Conservation (phyloP, 345 rosid species). For the Carallia brachiata region DNA sequence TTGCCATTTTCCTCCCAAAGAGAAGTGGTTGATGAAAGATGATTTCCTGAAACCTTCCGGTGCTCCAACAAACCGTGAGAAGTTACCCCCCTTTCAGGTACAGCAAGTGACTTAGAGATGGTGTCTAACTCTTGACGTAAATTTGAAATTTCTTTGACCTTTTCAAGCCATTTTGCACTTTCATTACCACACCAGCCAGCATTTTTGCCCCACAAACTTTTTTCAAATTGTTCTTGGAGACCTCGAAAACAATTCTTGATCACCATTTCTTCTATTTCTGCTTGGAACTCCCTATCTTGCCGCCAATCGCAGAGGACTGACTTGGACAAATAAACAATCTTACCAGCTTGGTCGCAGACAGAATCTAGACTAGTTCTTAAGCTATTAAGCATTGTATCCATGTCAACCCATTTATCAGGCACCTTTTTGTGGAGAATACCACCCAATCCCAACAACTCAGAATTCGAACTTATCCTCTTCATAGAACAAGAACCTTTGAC, state of each 20-base stretch:
- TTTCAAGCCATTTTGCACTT: slow-evolving; percentile 37
- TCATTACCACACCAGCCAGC: slow-evolving; percentile 28
- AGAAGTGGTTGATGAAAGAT: slow-evolving; percentile 36
- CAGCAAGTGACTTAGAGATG: slow-evolving; percentile 46
- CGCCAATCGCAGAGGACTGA: slow-evolving; percentile 44
- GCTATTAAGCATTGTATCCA: slow-evolving; percentile 19
- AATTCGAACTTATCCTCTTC: slow-evolving; percentile 32
- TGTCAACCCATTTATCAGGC: slow-evolving; percentile 28
- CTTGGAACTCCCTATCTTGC: slow-evolving; percentile 47
- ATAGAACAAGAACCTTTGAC: slow-evolving; percentile 35
- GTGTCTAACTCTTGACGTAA: slow-evolving; percentile 68
- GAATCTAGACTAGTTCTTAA: slow-evolving; percentile 11
- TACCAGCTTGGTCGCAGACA: slow-evolving; percentile 5
- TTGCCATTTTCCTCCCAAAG: slow-evolving; percentile 59
- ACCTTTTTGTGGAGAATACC: slow-evolving; percentile 37
- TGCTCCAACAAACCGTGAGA: slow-evolving; percentile 58
- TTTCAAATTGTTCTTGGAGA: slow-evolving; percentile 58
- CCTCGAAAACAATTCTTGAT: slow-evolving; percentile 38
- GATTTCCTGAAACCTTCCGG: slow-evolving; percentile 51
- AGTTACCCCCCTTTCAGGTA: slow-evolving; percentile 48
- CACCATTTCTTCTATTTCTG: slow-evolving; percentile 52
- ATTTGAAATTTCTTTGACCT: slow-evolving; percentile 53
- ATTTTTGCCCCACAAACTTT: slow-evolving; percentile 42
- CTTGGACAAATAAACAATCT: slow-evolving; percentile 24
- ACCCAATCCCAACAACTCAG: slow-evolving; percentile 46